phyloP scores from a whole-genome alignment of 352 stramenopile genomes.

The Pythium grandisporangium region DNA sequence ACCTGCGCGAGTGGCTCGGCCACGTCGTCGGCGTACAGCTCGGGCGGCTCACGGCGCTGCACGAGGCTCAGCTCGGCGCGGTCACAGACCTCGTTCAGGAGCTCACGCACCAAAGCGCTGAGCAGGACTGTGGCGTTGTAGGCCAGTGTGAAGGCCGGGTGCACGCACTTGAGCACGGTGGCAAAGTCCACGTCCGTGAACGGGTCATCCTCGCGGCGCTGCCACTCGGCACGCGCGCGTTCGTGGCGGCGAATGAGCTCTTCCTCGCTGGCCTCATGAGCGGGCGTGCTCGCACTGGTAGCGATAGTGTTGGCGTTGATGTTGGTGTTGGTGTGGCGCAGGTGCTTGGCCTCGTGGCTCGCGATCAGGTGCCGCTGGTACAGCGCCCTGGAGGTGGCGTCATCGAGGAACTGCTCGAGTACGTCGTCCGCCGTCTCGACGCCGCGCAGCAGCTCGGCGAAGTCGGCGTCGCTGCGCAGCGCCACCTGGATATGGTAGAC shows the following conservation, averaged over 20 bases:
- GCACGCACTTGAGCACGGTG: conserved; percentile 47
- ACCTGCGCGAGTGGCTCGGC: conserved; percentile 2
- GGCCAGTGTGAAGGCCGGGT: conserved; percentile 46
- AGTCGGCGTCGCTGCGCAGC: conserved; percentile 28
- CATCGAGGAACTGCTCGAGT: conserved; percentile 46
- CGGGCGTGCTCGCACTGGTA: not conserved
- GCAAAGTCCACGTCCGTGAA: conserved; percentile 53
- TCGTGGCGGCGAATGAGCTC: conserved; percentile 31
- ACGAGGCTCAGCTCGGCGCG: conserved; percentile 25
- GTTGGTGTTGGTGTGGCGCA: conserved; percentile 4
- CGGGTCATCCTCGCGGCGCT: conserved; percentile 45
- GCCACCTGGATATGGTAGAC: conserved; percentile 45
- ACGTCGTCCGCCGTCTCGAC: conserved; percentile 23
- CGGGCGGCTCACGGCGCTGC: conserved; percentile 15
- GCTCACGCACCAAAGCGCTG: conserved; percentile 35
- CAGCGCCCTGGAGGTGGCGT: conserved; percentile 27
- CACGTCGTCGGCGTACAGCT: conserved; percentile 20
- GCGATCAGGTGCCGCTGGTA: conserved; percentile 28
- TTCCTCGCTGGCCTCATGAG: conserved; percentile 16
- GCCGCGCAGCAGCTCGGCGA: conserved; percentile 22
- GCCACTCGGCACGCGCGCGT: conserved; percentile 39
- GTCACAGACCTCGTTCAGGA: conserved; percentile 40
- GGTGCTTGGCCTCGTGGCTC: conserved; percentile 34
- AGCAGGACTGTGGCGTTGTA: conserved; percentile 42
- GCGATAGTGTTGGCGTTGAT: not conserved